phyloP scores from a whole-genome alignment of 352 stramenopile genomes.

The Globisporangium camurandrum region DNA sequence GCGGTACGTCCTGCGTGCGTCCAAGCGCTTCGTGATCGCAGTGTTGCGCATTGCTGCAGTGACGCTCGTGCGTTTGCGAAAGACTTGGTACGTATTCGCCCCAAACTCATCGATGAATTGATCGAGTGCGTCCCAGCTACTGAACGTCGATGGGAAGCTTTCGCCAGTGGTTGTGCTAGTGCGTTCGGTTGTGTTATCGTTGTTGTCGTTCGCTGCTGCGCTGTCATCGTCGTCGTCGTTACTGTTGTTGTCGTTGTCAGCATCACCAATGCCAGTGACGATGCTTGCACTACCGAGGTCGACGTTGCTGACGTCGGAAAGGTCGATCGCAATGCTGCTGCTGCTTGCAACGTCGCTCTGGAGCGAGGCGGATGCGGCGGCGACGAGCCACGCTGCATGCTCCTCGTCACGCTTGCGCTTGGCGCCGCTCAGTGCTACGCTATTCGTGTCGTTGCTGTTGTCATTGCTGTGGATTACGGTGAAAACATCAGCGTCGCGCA shows the following conservation, averaged over 20 bases:
- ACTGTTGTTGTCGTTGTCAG: neutral
- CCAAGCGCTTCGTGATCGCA: neutral
- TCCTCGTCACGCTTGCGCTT: neutral
- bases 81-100: constrained; percentile 47
- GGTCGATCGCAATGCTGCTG: neutral
- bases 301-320: neutral
- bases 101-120: constrained; percentile 41
- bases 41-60: neutral
- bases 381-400: neutral
- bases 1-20: neutral
- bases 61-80: constrained; percentile 26
- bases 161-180: neutral
- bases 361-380: neutral
- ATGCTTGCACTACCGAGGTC: neutral
- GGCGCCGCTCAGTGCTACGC: neutral
- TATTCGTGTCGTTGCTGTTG: neutral
- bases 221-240: too few species aligned
- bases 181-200: too few species aligned
- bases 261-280: neutral
- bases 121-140: constrained; percentile 38
- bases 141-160: neutral
- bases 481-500: neutral
- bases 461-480: too few species aligned
- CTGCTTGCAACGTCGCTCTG: neutral
- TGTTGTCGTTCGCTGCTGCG: neutral